Base-by-base conservation (phyloP, 2,329 filamentous ascomycete species). In the Ascocoryne sarcoides region DNA sequence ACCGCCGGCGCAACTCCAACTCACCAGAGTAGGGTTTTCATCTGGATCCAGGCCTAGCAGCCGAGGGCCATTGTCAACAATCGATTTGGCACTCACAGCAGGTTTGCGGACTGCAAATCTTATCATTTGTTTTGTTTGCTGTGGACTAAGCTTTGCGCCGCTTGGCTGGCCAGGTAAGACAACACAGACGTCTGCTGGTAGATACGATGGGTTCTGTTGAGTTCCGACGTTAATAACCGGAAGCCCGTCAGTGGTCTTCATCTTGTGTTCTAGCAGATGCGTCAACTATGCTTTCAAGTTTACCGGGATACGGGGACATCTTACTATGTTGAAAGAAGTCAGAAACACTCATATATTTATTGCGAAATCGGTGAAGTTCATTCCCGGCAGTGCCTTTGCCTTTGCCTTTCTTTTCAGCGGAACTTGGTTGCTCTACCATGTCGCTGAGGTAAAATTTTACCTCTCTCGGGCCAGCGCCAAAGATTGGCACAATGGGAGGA, bases 81-180 rank as follows among this genome's bases (percentile, higher is more conserved):
- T 80, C 0, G 77, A 81, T 1, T 66, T 55, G 0, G 81, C 82
- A 45, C 89, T 90, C 7, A 68, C 62, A 1, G 69, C 67, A 0
- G 84, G 83, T 0, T 63, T 62, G 2, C 80, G 73, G 42, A 80
- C 82, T 1, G 84, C 80, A 56, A 85, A 84, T 2, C 64, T 61
- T 29, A 89, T 75, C 83, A 90, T 88, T 1, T 63, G 55, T 0
- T 70, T 66, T 0, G 80, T 82, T 54, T 88, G 80, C 0, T 65
- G 57, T 0, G 69, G 63, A 0, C 56, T 68, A 9, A 87, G 66
- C 52, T 78, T 79, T 3, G 69, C 62, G 23, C 70, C 73, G 15
- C 76, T 67, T 0, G 72, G 59, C 54, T 89, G 84, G 0, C 81
- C 82, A 1, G 72, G 67, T 8, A 76, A 57, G 3, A 89, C 69